Evolutionary conservation across 176 grass and related monocot species (phyloP).

Genomic region (Canna indica): DNA sequence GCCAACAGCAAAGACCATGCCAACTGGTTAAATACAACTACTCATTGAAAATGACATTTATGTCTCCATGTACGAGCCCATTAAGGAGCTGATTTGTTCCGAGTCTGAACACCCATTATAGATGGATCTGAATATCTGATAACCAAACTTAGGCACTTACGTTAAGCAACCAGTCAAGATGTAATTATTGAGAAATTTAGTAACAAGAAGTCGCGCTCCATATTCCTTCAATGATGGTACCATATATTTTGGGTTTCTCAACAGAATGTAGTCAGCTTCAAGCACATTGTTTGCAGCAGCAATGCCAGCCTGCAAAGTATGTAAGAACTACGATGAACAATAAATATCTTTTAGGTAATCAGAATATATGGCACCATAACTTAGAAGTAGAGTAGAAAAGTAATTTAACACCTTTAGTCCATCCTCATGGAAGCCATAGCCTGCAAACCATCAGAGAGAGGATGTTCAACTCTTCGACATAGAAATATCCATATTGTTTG

Average conservation of each 20-base stretch:
- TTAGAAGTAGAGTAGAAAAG: not conserved
- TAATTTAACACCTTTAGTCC: slow-evolving; percentile 42
- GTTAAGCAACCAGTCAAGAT: slow-evolving; percentile 55
- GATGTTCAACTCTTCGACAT: not conserved
- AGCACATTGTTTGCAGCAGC: slow-evolving; percentile 46
- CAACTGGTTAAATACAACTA: not conserved
- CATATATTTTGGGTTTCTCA: slow-evolving; percentile 72
- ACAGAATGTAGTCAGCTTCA: slow-evolving; percentile 22
- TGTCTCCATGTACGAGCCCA: too few species aligned
- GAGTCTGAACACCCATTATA: too few species aligned
- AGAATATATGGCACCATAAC: not conserved
- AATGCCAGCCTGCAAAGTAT: slow-evolving; percentile 47
- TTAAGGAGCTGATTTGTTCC: too few species aligned
- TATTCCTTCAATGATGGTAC: slow-evolving; percentile 50
- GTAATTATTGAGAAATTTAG: slow-evolving; percentile 65
- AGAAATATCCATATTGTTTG: not conserved
- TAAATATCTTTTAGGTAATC: not conserved
- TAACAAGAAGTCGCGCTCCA: slow-evolving; percentile 58
- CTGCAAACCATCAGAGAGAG: slow-evolving; percentile 19
- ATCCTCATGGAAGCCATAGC: slow-evolving; percentile 88
- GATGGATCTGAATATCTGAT: too few species aligned
- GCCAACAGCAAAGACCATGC: not conserved
- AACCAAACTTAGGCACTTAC: slow-evolving; percentile 33
- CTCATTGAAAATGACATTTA: not conserved
- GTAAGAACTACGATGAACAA: not conserved